Evolutionary conservation across 768 basidiomycete species (phyloP).

Genomic region (Pluteus cervinus): DNA sequence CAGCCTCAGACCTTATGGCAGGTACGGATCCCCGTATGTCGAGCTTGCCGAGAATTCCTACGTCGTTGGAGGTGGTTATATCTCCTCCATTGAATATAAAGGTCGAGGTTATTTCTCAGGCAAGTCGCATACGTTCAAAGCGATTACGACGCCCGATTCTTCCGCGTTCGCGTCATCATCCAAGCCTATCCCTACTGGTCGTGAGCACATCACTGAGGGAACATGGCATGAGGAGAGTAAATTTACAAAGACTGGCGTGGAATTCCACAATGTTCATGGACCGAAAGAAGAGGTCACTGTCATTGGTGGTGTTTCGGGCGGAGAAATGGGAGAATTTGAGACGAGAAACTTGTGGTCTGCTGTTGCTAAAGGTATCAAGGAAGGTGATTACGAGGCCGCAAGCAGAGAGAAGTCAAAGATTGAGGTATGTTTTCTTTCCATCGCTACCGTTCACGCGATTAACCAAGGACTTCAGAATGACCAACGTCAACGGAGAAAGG

Average conservation of each 20-base stretch:
- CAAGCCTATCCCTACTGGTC: constrained; percentile 32
- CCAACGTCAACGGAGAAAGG: constrained; percentile 81
- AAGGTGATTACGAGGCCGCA: constrained; percentile 90
- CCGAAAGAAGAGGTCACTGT: constrained; percentile 75
- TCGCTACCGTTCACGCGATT: neutral
- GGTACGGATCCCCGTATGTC: constrained; percentile 82
- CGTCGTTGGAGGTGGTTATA: constrained; percentile 48
- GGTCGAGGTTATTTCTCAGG: constrained; percentile 95
- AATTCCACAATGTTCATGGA: constrained; percentile 73
- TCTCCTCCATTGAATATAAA: constrained; percentile 80
- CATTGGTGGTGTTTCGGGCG: constrained; percentile 44
- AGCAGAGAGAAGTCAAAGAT: constrained; percentile 84
- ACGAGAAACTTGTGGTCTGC: constrained; percentile 78
- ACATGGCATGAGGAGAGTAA: constrained; percentile 73
- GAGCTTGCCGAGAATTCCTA: constrained; percentile 80
- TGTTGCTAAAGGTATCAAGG: constrained; percentile 87
- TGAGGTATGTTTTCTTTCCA: constrained; percentile 52
- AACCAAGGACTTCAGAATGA: constrained; percentile 85
- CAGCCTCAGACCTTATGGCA: constrained; percentile 2
- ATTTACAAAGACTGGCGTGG: constrained; percentile 33
- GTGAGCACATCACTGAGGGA: constrained; percentile 62
- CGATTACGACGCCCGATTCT: constrained; percentile 57
- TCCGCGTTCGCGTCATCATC: no score
- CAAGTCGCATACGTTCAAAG: constrained; percentile 91
- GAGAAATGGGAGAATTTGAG: constrained; percentile 76